Percentiles rank a stretch among this genome's conserved stretches.
phyloP scores from a whole-genome alignment of 371 early-diverging fungal species.

The Globomyces sp. region DNA sequence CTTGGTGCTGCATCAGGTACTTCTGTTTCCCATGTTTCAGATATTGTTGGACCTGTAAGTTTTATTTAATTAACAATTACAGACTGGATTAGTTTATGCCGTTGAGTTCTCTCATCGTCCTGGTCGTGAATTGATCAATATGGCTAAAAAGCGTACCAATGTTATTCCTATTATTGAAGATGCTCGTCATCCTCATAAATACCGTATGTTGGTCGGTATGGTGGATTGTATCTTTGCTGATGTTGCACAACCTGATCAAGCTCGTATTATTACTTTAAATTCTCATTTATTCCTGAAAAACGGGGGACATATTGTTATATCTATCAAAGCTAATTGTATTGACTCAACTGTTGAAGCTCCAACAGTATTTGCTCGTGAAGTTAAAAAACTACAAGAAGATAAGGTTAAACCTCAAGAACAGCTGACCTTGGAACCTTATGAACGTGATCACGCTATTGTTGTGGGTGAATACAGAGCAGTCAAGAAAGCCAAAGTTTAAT shows the following conservation, averaged over 20 bases:
- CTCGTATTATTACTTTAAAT: slow-evolving; percentile 99
- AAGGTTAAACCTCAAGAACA: slow-evolving; percentile 99
- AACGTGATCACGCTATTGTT: slow-evolving; percentile 99
- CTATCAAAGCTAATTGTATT: slow-evolving; percentile 99
- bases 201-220: slow-evolving; percentile 99
- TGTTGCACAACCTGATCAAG: slow-evolving; percentile 99
- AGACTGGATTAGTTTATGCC: slow-evolving; percentile 96
- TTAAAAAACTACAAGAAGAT: slow-evolving; percentile 98
- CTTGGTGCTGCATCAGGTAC: slow-evolving; percentile 99
- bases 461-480: slow-evolving; percentile 78
- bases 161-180: slow-evolving; percentile 99
- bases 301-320: slow-evolving; percentile 97
- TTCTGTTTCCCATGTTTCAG: slow-evolving; percentile 99
- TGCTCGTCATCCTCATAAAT: slow-evolving; percentile 99
- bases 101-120: slow-evolving; percentile 99
- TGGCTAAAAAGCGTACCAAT: slow-evolving; percentile 99
- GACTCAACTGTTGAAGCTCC: slow-evolving; percentile 99
- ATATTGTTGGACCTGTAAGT: slow-evolving; percentile 94
- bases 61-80: slow-evolving; percentile 19
- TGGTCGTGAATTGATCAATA: slow-evolving; percentile 99
- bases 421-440: slow-evolving; percentile 99
- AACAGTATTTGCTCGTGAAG: slow-evolving; percentile 99
- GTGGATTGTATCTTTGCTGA: slow-evolving; percentile 99
- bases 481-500: slow-evolving; percentile 26
- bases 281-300: slow-evolving; percentile 99